Conservation (phyloP, 345 rosid genomes). For the Moricandia moricandioides region DNA sequence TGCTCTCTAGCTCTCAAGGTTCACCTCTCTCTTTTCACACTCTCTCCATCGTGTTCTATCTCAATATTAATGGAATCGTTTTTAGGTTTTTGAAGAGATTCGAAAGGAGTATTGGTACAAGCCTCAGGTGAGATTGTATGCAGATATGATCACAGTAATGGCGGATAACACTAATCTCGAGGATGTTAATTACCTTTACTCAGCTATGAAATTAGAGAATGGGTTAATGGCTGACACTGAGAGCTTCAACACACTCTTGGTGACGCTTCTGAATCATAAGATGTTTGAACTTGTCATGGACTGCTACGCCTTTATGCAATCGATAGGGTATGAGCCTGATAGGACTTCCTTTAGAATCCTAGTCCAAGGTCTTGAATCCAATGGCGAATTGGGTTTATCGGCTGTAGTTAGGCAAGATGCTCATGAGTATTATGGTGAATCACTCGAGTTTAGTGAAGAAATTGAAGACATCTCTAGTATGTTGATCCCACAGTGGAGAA, state of each 20-base stretch:
- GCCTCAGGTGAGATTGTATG: conserved; percentile 54
- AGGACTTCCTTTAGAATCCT: conserved; percentile 54
- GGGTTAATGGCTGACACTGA: conserved; percentile 50
- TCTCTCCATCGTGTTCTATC: background rate
- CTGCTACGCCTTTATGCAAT: conserved; percentile 60
- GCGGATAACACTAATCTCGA: conserved; percentile 51
- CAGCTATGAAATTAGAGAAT: conserved; percentile 44
- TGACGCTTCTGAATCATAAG: conserved; percentile 45
- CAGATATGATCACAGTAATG: conserved; percentile 55
- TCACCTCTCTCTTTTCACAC: background rate
- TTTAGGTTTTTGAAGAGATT: conserved; percentile 70
- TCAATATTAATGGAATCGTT: background rate
- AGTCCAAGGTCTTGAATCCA: conserved; percentile 56
- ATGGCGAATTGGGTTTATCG: conserved; percentile 44
- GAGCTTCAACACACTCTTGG: conserved; percentile 52
- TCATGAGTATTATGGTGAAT: conserved; percentile 51
- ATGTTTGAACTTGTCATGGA: conserved; percentile 52
- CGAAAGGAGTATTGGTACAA: conserved; percentile 72
- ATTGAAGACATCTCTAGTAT: conserved; percentile 35
- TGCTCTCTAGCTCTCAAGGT: conserved; percentile 66
- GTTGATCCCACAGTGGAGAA: conserved; percentile 13
- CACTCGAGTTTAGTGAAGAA: conserved; percentile 49
- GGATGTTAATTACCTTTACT: conserved; percentile 45
- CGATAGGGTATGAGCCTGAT: conserved; percentile 64
- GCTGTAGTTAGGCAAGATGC: conserved; percentile 60